Percentiles rank a stretch among this genome's conserved stretches.
Evolutionary conservation across 2,329 filamentous ascomycete species (phyloP).

Genomic region (Massarina eburnea): DNA sequence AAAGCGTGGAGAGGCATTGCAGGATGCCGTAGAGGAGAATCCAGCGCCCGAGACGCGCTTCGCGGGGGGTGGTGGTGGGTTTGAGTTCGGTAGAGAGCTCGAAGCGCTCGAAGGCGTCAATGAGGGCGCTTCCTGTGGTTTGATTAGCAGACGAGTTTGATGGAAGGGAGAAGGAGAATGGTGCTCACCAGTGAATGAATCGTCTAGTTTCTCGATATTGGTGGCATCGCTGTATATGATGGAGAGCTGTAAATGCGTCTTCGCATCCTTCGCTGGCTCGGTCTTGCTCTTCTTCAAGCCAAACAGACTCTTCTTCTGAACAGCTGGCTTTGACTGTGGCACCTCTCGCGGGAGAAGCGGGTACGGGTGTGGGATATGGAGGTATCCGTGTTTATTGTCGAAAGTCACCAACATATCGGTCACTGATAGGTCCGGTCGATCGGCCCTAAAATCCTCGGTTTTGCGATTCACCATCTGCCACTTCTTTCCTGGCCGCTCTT

Average conservation of each 20-base stretch:
- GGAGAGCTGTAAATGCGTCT: constrained; percentile 42
- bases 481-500: constrained; percentile 63
- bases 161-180: neutral
- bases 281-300: constrained; percentile 40
- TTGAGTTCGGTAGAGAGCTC: constrained; percentile 41
- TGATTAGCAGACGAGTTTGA: constrained; percentile 10
- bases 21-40: constrained; percentile 46
- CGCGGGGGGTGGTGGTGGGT: constrained; percentile 34
- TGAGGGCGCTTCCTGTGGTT: constrained; percentile 38
- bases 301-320: constrained; percentile 41
- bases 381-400: constrained; percentile 62
- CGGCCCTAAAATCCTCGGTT: constrained; percentile 43
- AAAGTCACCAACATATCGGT: constrained; percentile 68
- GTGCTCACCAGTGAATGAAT: constrained; percentile 37
- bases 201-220: constrained; percentile 43
- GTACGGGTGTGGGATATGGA: constrained; percentile 60
- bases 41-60: constrained; percentile 49
- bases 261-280: constrained; percentile 38
- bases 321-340: constrained; percentile 20
- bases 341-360: constrained; percentile 59
- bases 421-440: constrained; percentile 59
- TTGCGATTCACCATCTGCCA: constrained; percentile 60
- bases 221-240: constrained; percentile 45
- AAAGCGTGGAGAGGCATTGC: constrained; percentile 46
- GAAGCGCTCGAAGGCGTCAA: constrained; percentile 46